Conservation (phyloP, 768 basidiomycete species). For the Dendrothele bispora region DNA sequence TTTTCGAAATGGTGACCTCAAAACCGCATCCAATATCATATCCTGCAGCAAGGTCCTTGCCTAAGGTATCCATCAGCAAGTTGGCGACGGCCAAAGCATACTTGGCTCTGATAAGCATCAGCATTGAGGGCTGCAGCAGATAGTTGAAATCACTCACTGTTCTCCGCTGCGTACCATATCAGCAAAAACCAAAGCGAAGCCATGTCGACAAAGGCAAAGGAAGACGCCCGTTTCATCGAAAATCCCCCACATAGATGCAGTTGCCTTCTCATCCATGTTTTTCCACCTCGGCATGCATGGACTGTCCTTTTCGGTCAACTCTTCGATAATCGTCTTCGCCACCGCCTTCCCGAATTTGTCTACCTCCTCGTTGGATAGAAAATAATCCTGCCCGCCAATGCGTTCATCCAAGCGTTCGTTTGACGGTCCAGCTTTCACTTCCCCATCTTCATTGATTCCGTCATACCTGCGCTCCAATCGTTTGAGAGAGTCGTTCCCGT, state of each 20-base stretch:
- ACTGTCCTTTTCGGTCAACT: constrained; percentile 2
- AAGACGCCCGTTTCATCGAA: constrained; percentile 25
- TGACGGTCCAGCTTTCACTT: no score
- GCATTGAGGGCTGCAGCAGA: no score
- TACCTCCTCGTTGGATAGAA: constrained; percentile 16
- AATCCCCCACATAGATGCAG: constrained; percentile 17
- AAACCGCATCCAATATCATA: constrained; percentile 27
- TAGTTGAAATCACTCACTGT: constrained; percentile 14
- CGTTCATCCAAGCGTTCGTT: constrained; percentile 14
- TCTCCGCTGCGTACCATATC: constrained; percentile 29
- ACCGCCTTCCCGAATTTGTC: constrained; percentile 18
- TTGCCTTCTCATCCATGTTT: constrained; percentile 11
- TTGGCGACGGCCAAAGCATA: constrained; percentile 6
- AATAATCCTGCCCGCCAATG: constrained; percentile 14
- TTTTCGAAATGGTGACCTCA: constrained; percentile 16
- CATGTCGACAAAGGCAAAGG: constrained; percentile 21
- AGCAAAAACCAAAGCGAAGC: constrained; percentile 17
- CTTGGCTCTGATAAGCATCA: neutral
- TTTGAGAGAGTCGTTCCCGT: constrained; percentile 13
- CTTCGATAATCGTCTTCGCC: neutral
- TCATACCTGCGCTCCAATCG: constrained; percentile 3
- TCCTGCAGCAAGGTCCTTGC: constrained; percentile 6
- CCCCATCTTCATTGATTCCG: no score
- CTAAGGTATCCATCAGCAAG: neutral
- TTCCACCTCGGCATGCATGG: constrained; percentile 17